A percentile compares a stretch with the other conserved stretches of the same genome.
Conservation (phyloP, 2,329 filamentous ascomycete species). For the Stagonosporopsis tanaceti region DNA sequence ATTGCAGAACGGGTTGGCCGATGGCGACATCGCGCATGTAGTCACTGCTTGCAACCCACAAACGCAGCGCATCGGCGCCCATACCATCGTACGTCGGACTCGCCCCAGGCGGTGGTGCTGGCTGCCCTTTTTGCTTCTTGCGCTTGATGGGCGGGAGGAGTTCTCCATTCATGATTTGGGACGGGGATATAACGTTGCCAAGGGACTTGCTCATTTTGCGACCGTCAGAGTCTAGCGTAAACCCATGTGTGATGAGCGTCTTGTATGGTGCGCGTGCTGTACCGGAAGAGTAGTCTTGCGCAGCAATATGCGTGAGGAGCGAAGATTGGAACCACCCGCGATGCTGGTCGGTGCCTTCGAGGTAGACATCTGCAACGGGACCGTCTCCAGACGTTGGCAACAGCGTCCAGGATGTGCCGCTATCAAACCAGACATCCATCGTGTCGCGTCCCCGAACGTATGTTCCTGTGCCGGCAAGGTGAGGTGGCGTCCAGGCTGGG, state of each 20-base stretch:
- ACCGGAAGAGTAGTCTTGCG: slow-evolving; percentile 50
- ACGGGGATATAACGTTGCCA: slow-evolving; percentile 84
- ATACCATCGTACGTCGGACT: slow-evolving; percentile 69
- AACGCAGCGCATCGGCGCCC: slow-evolving; percentile 83
- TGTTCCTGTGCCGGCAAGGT: slow-evolving; percentile 62
- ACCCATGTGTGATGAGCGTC: slow-evolving; percentile 92
- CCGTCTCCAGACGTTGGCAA: slow-evolving; percentile 42
- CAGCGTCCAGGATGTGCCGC: slow-evolving; percentile 86
- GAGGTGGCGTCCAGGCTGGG: slow-evolving; percentile 75
- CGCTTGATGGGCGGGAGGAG: slow-evolving; percentile 74
- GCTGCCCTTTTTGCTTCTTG: slow-evolving; percentile 64
- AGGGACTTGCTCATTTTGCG: slow-evolving; percentile 99
- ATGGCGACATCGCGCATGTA: slow-evolving; percentile 89
- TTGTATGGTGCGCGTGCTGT: slow-evolving; percentile 73
- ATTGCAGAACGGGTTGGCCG: slow-evolving; percentile 77
- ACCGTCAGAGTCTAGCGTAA: slow-evolving; percentile 87
- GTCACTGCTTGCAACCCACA: slow-evolving; percentile 93
- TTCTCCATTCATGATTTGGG: slow-evolving; percentile 84
- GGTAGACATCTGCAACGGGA: slow-evolving; percentile 79
- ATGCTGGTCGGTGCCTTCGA: slow-evolving; percentile 96
- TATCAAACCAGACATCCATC: slow-evolving; percentile 99
- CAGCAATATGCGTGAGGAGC: slow-evolving; percentile 82
- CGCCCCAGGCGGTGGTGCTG: slow-evolving; percentile 39
- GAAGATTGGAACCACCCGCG: slow-evolving; percentile 99
- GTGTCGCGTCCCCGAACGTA: slow-evolving; percentile 87